Percentiles rank a stretch among this genome's conserved stretches.
These are phyloP conservation scores for Coniochaeta ligniaria DNA, from an alignment of 2,329 filamentous ascomycete genomes.

Conservation along the genomic window DNA sequence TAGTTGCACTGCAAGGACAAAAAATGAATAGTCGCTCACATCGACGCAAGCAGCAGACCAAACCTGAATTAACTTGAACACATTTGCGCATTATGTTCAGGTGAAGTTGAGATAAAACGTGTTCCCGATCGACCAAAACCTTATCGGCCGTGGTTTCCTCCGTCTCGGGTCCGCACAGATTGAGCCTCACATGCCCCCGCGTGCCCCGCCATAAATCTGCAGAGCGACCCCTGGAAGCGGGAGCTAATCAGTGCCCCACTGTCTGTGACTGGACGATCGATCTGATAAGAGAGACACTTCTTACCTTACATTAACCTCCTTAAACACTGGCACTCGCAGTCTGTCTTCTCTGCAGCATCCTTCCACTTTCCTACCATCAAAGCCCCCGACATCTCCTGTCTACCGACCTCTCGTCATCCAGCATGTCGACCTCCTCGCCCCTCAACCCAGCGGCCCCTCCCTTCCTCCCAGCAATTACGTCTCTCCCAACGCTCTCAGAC, in stretches of 20 bases:
- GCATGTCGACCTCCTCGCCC: constrained; percentile 2
- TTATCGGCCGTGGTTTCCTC: neutral
- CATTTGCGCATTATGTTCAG: neutral
- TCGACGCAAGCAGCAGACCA: neutral
- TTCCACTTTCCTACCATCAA: neutral
- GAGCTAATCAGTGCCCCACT: neutral
- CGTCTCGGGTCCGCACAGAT: neutral
- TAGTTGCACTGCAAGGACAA: too few relatives aligned
- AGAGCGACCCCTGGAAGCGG: neutral
- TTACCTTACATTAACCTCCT: neutral
- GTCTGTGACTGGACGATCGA: neutral
- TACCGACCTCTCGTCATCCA: neutral
- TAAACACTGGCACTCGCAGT: neutral
- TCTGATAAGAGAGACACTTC: neutral
- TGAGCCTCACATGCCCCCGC: neutral
- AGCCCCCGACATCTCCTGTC: neutral
- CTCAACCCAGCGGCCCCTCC: constrained; percentile 13
- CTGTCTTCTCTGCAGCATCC: neutral
- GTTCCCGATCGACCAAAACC: neutral
- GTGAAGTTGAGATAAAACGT: neutral
- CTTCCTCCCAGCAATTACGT: constrained; percentile 49
- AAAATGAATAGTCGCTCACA: neutral
- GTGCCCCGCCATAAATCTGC: neutral
- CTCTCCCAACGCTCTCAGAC: constrained; percentile 48
- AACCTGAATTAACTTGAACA: neutral